Percentiles rank a stretch among this genome's conserved stretches.
These are phyloP conservation scores for Colletotrichum caudatum DNA, from an alignment of 2,329 filamentous ascomycete genomes.

Conservation along the genomic window DNA sequence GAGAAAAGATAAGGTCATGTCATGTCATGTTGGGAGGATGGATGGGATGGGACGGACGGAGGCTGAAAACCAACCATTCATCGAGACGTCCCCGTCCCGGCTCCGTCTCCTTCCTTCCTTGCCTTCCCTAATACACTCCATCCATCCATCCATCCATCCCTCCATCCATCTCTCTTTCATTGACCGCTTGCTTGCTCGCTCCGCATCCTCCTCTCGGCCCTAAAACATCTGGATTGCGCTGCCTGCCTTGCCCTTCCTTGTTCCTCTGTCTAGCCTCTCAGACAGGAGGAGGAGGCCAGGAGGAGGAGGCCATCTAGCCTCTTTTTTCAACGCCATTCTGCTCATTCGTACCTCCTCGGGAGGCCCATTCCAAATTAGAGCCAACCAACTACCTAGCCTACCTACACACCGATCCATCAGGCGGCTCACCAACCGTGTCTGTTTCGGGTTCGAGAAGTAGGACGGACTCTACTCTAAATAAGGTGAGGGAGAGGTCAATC, in stretches of 20 bases:
- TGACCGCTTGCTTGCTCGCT: no score
- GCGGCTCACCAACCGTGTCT: neutral
- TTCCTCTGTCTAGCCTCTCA: neutral
- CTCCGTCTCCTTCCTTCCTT: neutral
- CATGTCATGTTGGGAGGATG: neutral
- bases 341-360: neutral
- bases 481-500: neutral
- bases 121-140: neutral
- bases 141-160: neutral
- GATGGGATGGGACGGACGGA: neutral
- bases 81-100: neutral
- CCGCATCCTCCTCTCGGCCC: neutral
- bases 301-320: neutral
- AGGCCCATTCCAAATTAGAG: neutral
- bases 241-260: constrained; percentile 31
- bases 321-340: neutral
- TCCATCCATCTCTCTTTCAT: neutral
- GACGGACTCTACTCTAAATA: neutral
- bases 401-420: neutral
- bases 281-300: neutral
- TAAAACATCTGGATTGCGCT: constrained; percentile 10
- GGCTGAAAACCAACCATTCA: neutral
- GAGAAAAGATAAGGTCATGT: neutral
- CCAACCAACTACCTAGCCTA: no score
- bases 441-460: neutral